Percentiles rank a stretch among this genome's conserved stretches.
These are phyloP conservation scores for Phytopythium litorale DNA, from an alignment of 352 stramenopile genomes.

Conservation along the genomic window DNA sequence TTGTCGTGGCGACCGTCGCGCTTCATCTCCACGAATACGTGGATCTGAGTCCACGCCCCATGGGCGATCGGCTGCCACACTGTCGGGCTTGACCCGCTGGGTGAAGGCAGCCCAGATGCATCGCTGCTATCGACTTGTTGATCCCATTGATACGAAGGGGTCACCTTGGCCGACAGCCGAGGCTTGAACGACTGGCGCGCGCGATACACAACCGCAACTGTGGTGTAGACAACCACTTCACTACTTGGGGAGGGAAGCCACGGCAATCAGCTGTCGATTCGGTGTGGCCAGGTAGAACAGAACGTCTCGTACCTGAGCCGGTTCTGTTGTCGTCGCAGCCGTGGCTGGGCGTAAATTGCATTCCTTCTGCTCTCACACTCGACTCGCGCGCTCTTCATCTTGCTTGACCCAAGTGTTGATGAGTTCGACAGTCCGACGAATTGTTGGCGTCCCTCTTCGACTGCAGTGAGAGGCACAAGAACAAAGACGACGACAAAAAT, in stretches of 20 bases:
- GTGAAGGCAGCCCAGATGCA: background rate
- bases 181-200: background rate
- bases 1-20: slow-evolving; percentile 8
- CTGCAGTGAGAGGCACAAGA: background rate
- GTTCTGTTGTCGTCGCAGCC: background rate
- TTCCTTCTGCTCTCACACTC: background rate
- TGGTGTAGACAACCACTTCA: slow-evolving; percentile 24
- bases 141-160: background rate
- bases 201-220: slow-evolving; percentile 16
- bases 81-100: background rate
- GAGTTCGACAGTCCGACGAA: background rate
- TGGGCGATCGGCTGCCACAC: slow-evolving; percentile 36
- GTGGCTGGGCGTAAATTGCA: background rate
- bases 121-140: background rate
- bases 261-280: background rate
- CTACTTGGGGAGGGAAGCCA: background rate
- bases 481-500: background rate
- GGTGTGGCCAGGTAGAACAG: too few relatives aligned
- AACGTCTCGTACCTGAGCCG: background rate
- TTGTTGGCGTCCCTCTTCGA: background rate
- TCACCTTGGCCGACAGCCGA: background rate
- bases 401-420: background rate
- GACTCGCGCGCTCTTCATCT: slow-evolving; percentile 1
- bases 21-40: slow-evolving; percentile 53
- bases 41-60: slow-evolving; percentile 45